Percentiles rank a stretch among this genome's conserved stretches.
Evolutionary conservation across 352 stramenopile genomes (phyloP).

Genomic region (Phytophthora meadii): DNA sequence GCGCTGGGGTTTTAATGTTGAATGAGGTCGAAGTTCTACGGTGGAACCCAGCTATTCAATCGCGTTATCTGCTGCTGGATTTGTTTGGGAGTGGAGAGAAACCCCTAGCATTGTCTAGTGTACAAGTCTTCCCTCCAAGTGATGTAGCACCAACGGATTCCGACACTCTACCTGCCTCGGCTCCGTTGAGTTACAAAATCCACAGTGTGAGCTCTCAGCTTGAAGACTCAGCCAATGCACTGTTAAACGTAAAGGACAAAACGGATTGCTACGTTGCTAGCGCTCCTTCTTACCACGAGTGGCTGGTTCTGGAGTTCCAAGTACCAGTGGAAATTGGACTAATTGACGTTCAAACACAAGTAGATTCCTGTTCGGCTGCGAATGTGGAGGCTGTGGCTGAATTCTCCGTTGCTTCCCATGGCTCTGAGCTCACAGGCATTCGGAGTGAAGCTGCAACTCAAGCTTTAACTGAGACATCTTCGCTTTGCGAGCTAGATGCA

Average conservation of each 20-base stretch:
- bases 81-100: constrained; percentile 46
- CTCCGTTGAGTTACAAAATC: constrained; percentile 61
- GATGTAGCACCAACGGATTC: constrained; percentile 29
- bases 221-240: constrained; percentile 42
- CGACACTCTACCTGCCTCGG: constrained; percentile 11
- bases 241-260: constrained; percentile 35
- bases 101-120: constrained; percentile 48
- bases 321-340: constrained; percentile 50
- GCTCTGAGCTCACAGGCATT: constrained; percentile 39
- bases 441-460: constrained; percentile 23
- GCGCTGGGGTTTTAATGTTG: constrained; percentile 56
- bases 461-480: constrained; percentile 13
- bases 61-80: constrained; percentile 59
- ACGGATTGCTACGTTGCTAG: constrained; percentile 54
- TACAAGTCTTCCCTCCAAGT: constrained; percentile 58
- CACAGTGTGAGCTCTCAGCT: constrained; percentile 73
- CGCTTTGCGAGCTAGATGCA: constrained; percentile 37
- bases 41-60: constrained; percentile 62
- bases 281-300: constrained; percentile 61
- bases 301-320: constrained; percentile 67
- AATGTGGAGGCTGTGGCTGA: constrained; percentile 40
- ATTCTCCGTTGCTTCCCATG: constrained; percentile 58
- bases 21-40: constrained; percentile 70
- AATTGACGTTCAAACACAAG: constrained; percentile 55
- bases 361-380: constrained; percentile 42